phyloP scores from a whole-genome alignment of 2,329 filamentous ascomycete genomes.

The Alternaria atra region DNA sequence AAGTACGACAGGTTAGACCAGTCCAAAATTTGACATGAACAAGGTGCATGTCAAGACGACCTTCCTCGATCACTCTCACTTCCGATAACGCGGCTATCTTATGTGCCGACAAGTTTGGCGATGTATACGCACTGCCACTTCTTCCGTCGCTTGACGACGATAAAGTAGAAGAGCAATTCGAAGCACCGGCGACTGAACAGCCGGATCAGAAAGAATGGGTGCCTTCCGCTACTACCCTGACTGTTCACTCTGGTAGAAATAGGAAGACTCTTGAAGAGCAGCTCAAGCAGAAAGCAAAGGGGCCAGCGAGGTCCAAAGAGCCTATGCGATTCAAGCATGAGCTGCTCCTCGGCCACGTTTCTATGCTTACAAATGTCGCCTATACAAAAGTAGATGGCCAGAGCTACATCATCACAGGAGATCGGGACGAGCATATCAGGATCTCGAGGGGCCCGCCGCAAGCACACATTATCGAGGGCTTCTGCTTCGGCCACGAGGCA shows the following conservation, averaged over 20 bases:
- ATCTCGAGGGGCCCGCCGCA: slow-evolving; percentile 84
- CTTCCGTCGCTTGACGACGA: slow-evolving; percentile 55
- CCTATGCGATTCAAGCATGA: slow-evolving; percentile 73
- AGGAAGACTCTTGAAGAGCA: slow-evolving; percentile 66
- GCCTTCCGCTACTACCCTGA: slow-evolving; percentile 65
- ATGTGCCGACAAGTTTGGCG: slow-evolving; percentile 93
- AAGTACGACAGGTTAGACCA: neutral
- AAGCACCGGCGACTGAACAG: slow-evolving; percentile 26
- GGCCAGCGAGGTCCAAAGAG: slow-evolving; percentile 57
- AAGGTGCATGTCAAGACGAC: slow-evolving; percentile 88
- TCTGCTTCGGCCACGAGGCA: slow-evolving; percentile 85
- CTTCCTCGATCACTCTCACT: slow-evolving; percentile 77
- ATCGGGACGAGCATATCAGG: slow-evolving; percentile 85
- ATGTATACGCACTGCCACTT: slow-evolving; percentile 89
- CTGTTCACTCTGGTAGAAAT: slow-evolving; percentile 71
- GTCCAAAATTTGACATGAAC: slow-evolving; percentile 16
- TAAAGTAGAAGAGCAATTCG: slow-evolving; percentile 27
- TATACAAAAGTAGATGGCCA: slow-evolving; percentile 62
- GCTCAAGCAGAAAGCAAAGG: slow-evolving; percentile 55
- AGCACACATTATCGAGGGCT: slow-evolving; percentile 85
- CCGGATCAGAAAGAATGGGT: slow-evolving; percentile 52
- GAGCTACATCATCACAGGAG: slow-evolving; percentile 71
- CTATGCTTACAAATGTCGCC: slow-evolving; percentile 83
- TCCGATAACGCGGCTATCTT: slow-evolving; percentile 77
- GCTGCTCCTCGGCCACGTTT: slow-evolving; percentile 90